Evolutionary conservation across 306 rosid genomes (phyloP), one percentile per base, ranked within the genome.

Genomic region (Cucumis cinereus): DNA sequence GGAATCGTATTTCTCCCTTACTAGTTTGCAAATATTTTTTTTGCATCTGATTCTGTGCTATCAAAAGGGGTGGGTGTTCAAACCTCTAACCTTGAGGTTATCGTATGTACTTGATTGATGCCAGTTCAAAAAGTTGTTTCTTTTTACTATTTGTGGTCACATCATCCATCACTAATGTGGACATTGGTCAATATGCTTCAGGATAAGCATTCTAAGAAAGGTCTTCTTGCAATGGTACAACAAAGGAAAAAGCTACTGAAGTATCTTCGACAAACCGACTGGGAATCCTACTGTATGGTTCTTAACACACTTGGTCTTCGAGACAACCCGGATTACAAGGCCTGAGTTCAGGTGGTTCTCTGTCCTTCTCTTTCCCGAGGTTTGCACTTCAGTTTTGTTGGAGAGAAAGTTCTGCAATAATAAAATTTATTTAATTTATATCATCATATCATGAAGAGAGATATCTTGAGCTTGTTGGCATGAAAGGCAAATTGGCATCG

Each of bases 151-250:
- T 20, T 62, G 5, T 35, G 24, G 47, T 33, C 45, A 30, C 47
- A 30, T 30, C 43, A 30, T 30, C 20, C 5, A 35, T 33, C 47
- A 33, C 19, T 33, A 33, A 62, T 35, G 36, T 62, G 13, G 12
- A 47, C 24, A 70, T 7, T 45, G n/a, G 40, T 70, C 8, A 24
- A 7, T 75, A 10, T 82, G 52, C 6, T 79, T 75, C 79, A 93
- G 97, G 98, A 93, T 77, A 90, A 86, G 86, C 98, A 93, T 90
- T 91, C 97, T 75, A 89, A 87, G 1, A 91, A 93, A 81, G 98
- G 96, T 71, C 88, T 93, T 62, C 10, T 83, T 76, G 97, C 85
- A 66, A 91, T 93, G 98, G 97, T 93, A 85, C 91, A 91, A 84
- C 81, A 41, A 82, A 87, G 97, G 85, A 93, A 90, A 83, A 90